phyloP scores from a whole-genome alignment of 2,329 filamentous ascomycete species.

The Xylariaceae sp. region DNA sequence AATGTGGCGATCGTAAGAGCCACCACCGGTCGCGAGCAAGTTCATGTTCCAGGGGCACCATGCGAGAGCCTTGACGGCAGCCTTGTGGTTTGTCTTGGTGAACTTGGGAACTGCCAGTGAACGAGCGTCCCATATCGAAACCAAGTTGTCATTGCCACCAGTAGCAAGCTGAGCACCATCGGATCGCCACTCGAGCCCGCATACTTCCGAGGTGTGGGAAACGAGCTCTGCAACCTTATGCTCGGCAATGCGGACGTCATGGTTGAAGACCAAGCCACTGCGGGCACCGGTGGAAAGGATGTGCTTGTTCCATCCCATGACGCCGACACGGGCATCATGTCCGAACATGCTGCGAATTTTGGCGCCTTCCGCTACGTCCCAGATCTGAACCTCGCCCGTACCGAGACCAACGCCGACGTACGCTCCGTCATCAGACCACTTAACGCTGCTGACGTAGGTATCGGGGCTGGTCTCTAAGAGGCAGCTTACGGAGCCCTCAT shows the following conservation, averaged over 20 bases:
- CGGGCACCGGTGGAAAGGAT: conserved; percentile 91
- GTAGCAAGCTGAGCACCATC: conserved; percentile 96
- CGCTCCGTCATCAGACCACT: conserved; percentile 96
- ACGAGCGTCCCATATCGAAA: conserved; percentile 98
- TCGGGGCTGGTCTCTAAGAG: conserved; percentile 83
- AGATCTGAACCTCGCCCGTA: conserved; percentile 96
- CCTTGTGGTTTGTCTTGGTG: conserved; percentile 99
- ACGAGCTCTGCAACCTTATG: conserved; percentile 98
- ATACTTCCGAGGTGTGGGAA: conserved; percentile 96
- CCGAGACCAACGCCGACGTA: conserved; percentile 95
- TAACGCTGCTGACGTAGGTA: conserved; percentile 96
- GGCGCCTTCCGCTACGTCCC: conserved; percentile 90
- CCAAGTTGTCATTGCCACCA: conserved; percentile 97
- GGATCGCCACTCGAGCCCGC: conserved; percentile 94
- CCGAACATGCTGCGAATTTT: conserved; percentile 99
- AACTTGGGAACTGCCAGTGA: conserved; percentile 93
- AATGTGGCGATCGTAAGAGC: conserved; percentile 94
- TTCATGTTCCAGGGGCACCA: conserved; percentile 99
- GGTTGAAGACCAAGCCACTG: conserved; percentile 94
- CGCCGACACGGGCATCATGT: conserved; percentile 91
- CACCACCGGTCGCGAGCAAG: conserved; percentile 91
- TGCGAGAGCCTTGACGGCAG: conserved; percentile 93
- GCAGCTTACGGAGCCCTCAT: conserved; percentile 82
- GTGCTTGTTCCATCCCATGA: conserved; percentile 99
- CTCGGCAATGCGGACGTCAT: conserved; percentile 94